phyloP scores from a whole-genome alignment of 108 stramenopile species.

The Hondaea fermentalgiana region DNA sequence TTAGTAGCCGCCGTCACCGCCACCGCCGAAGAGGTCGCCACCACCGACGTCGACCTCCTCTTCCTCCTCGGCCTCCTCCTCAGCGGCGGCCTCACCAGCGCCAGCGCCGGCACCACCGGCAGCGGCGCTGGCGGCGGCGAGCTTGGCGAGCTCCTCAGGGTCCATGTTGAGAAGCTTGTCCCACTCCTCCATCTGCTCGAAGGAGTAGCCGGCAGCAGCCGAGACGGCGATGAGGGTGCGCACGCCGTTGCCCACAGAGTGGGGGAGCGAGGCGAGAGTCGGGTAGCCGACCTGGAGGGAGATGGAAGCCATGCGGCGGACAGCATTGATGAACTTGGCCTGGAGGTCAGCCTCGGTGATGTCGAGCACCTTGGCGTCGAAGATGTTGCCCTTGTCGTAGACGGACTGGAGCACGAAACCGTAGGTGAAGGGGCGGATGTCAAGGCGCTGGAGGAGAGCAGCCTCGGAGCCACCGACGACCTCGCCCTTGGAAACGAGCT shows the following conservation, averaged over 20 bases:
- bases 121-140: constrained; percentile 27
- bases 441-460: constrained; percentile 83
- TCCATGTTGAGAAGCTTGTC: constrained; percentile 40
- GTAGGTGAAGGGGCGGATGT: constrained; percentile 95
- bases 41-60: constrained; percentile 31
- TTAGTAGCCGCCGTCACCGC: constrained; percentile 20
- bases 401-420: constrained; percentile 76
- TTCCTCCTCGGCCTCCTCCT: constrained; percentile 30
- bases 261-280: constrained; percentile 86
- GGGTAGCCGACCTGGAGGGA: constrained; percentile 81
- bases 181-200: constrained; percentile 79
- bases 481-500: constrained; percentile 80
- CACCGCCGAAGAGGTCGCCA: constrained; percentile 15
- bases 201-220: constrained; percentile 72
- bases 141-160: constrained; percentile 26
- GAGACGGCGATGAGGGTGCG: constrained; percentile 81
- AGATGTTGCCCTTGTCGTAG: constrained; percentile 90
- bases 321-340: constrained; percentile 75
- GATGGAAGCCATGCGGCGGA: constrained; percentile 66
- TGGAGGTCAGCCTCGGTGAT: constrained; percentile 31
- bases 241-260: constrained; percentile 95
- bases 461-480: constrained; percentile 66
- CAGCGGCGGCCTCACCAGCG: constrained; percentile 19
- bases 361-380: constrained; percentile 69
- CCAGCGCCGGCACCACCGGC: constrained; percentile 30